These are phyloP conservation scores for Hymenoscyphus repandus DNA, from an alignment of 2,329 filamentous ascomycete species.

Conservation along the genomic window DNA sequence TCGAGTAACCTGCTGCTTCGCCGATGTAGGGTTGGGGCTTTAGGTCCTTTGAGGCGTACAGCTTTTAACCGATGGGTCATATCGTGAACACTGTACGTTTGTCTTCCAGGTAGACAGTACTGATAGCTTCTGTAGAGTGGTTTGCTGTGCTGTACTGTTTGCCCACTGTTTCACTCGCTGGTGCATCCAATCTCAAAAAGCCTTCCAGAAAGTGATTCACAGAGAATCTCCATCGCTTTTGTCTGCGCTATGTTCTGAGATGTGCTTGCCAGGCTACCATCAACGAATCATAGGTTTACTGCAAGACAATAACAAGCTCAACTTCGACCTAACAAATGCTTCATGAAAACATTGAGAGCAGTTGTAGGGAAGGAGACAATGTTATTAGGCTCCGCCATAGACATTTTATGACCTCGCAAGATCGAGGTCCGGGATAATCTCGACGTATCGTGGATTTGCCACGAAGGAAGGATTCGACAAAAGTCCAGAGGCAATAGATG, in stretches of 20 bases:
- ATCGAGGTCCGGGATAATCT: conserved; percentile 20
- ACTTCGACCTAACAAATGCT: conserved; percentile 44
- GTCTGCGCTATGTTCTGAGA: conserved; percentile 32
- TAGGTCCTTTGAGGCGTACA: no score
- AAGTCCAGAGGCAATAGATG: conserved; percentile 61
- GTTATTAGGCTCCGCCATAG: conserved; percentile 23
- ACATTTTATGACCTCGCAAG: conserved; percentile 16
- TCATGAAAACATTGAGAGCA: conserved; percentile 26
- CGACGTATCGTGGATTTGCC: conserved; percentile 25
- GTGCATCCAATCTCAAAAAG: conserved; percentile 20
- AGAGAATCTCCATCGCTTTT: conserved; percentile 20
- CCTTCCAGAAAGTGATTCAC: conserved; percentile 1
- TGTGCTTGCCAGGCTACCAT: conserved; percentile 51
- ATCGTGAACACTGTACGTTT: no score
- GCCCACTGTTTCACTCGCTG: conserved; percentile 50
- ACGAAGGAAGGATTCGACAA: conserved; percentile 58
- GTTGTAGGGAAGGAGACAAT: conserved; percentile 36
- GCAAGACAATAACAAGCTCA: conserved; percentile 53
- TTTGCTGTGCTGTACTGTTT: conserved; percentile 33
- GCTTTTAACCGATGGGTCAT: no score
- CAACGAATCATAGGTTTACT: conserved; percentile 35
- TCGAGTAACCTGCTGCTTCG: no score
- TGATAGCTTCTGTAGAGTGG: background rate
- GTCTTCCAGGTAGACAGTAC: no score
- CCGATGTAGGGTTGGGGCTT: no score